Percentiles rank a stretch among this genome's conserved stretches.
phyloP scores from a whole-genome alignment of 495 filamentous ascomycete genomes.

The Astrothelium subdiscretum region DNA sequence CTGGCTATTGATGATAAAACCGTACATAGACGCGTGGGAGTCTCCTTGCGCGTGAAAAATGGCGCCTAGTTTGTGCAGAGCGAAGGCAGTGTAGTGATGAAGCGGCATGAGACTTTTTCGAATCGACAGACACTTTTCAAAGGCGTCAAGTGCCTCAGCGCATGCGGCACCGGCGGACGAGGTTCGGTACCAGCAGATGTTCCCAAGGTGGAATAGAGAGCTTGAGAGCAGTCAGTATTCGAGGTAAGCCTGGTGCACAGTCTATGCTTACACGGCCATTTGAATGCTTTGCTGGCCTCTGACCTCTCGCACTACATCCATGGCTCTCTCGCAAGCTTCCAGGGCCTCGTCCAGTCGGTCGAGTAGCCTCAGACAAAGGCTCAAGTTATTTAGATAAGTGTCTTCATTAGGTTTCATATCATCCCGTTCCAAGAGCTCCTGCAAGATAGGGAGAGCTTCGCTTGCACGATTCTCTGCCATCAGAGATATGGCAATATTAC shows the following conservation, averaged over 20 bases:
- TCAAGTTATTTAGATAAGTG: neutral
- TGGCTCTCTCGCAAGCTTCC: neutral
- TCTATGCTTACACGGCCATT: neutral
- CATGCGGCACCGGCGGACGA: neutral
- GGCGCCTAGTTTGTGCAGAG: neutral
- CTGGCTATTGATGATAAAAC: neutral
- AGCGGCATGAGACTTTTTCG: neutral
- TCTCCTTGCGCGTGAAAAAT: neutral
- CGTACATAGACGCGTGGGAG: neutral
- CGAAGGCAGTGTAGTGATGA: neutral
- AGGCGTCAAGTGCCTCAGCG: neutral
- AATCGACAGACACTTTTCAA: neutral
- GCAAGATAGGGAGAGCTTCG: neutral
- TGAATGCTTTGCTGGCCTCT: neutral
- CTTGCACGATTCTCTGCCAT: neutral
- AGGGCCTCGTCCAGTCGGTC: neutral
- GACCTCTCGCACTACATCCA: neutral
- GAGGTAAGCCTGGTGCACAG: too few relatives aligned
- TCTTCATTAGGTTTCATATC: neutral
- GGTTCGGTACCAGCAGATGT: neutral
- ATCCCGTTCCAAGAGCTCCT: neutral
- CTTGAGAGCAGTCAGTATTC: too few relatives aligned
- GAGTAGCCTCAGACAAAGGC: neutral
- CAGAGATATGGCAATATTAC: neutral
- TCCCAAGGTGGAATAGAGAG: neutral